Percentiles rank a stretch among this genome's conserved stretches.
These are phyloP conservation scores for Polyporus arcularius DNA, from an alignment of 768 basidiomycete species.

Conservation along the genomic window DNA sequence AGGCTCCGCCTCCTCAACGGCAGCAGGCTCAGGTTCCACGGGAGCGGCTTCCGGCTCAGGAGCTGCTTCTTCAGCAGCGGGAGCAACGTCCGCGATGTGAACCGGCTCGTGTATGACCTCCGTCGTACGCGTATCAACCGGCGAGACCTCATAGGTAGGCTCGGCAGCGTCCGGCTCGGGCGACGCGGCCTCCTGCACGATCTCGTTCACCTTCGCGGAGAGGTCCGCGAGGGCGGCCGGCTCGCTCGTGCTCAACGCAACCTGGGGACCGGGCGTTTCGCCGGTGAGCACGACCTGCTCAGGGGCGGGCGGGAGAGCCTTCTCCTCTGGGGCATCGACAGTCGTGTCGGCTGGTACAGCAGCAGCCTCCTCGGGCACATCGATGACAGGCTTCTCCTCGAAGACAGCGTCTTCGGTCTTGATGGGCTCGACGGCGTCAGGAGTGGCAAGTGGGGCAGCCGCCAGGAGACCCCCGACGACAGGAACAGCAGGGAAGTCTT, in stretches of 20 bases:
- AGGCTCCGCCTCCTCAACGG: background rate
- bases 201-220: slow-evolving; percentile 14
- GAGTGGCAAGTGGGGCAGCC: slow-evolving; percentile 15
- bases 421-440: slow-evolving; percentile 15
- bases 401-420: slow-evolving; percentile 21
- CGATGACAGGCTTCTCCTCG: slow-evolving; percentile 17
- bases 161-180: background rate
- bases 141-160: background rate
- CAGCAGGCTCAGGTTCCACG: background rate
- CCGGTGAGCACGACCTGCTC: slow-evolving; percentile 31
- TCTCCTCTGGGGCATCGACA: slow-evolving; percentile 6
- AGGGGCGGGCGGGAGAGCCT: slow-evolving; percentile 31
- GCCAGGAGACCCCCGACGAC: slow-evolving; percentile 20
- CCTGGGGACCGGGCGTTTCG: slow-evolving; percentile 30
- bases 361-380: slow-evolving; percentile 11
- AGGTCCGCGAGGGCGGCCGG: slow-evolving; percentile 25
- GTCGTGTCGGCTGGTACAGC: slow-evolving; percentile 14
- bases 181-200: slow-evolving; percentile 12
- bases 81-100: slow-evolving; percentile 1
- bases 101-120: background rate
- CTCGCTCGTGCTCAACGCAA: slow-evolving; percentile 33
- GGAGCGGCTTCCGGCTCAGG: background rate
- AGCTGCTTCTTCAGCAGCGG: background rate
- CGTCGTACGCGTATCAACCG: background rate
- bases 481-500: slow-evolving; percentile 21